A percentile compares a stretch with the other conserved stretches of the same genome.
Conservation (phyloP, 441 rosid genomes). For the Eutrema salsugineum region DNA sequence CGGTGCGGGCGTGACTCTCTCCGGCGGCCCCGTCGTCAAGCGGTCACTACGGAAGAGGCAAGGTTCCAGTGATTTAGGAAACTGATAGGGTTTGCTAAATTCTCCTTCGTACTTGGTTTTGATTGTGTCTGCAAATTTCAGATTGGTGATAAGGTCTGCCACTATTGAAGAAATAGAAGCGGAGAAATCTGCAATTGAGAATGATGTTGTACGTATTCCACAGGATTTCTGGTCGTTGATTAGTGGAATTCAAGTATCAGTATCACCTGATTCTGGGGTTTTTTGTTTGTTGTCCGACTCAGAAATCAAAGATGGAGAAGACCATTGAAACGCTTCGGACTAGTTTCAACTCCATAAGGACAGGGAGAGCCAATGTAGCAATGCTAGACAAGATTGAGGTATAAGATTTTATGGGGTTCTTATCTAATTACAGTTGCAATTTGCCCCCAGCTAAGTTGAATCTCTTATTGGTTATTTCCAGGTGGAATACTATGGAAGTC, state of each 20-base stretch:
- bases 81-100: neutral
- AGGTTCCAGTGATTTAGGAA: slow-evolving; percentile 12
- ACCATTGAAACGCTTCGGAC: slow-evolving; percentile 67
- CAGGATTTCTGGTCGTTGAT: neutral
- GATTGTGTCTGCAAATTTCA: slow-evolving; percentile 7
- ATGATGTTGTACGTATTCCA: slow-evolving; percentile 51
- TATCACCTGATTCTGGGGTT: too few relatives aligned
- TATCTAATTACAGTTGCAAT: too few relatives aligned
- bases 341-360: slow-evolving; percentile 78
- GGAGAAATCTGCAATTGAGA: slow-evolving; percentile 66
- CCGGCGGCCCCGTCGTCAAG: slow-evolving; percentile 32
- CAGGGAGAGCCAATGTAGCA: slow-evolving; percentile 72
- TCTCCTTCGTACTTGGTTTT: neutral
- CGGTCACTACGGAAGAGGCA: slow-evolving; percentile 47
- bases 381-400: slow-evolving; percentile 88
- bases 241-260: neutral
- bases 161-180: slow-evolving; percentile 80
- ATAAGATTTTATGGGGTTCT: too few relatives aligned
- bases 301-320: slow-evolving; percentile 89
- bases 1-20: slow-evolving; percentile 21
- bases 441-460: too few relatives aligned
- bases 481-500: slow-evolving; percentile 97
- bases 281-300: neutral
- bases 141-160: slow-evolving; percentile 60
- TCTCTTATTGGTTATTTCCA: too few relatives aligned